Evolutionary conservation across 345 rosid species (phyloP), one percentile per base, ranked within the genome.

Genomic region (Arabis alpina): DNA sequence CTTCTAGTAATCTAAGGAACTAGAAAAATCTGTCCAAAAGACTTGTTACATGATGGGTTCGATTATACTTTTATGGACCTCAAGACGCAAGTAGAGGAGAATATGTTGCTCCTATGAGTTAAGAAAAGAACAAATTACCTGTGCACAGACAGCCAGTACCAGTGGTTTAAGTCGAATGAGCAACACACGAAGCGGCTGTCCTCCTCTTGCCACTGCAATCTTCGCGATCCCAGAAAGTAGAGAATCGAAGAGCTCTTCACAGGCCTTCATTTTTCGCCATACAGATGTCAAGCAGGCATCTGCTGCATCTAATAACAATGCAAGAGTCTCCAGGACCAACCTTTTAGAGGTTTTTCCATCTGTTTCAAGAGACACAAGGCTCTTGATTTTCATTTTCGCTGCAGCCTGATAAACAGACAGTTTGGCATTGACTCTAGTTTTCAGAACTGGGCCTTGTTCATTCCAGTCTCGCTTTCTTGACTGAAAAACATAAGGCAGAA

Each of bases 111-210:
- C 14, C 32, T 30, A 14, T 15, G 56, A 62, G 54, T 75, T 25
- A 66, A 76, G 71, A 55, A 49, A 52, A 43, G 41, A 36, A 58
- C 32, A 19, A 73, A 55, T 50, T 74, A 90, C 99, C 98, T 88
- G 98, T 41, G 87, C 84, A 82, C 99, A 95, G 49, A 88, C 85
- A 52, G 92, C 82, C 66, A 92, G 84, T 69, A 95, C 97, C 41
- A 95, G 84, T 56, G 89, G 89, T 77, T 95, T 95, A 37, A 92
- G 89, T 58, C 93, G 98, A 80, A 95, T 95, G 72, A 95, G 96
- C 80, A 95, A 68, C 73, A 92, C 92, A 39, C 99, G 98, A 58
- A 95, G 76, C 34, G 87, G 96, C 85, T 95, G 99, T 62, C 99
- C 99, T 71, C 98, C 98, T 74, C 86, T 83, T 44, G 82, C 83